A percentile compares a stretch with the other conserved stretches of the same genome.
Conservation (phyloP, 2,329 filamentous ascomycete genomes). For the Whalleya microplaca region DNA sequence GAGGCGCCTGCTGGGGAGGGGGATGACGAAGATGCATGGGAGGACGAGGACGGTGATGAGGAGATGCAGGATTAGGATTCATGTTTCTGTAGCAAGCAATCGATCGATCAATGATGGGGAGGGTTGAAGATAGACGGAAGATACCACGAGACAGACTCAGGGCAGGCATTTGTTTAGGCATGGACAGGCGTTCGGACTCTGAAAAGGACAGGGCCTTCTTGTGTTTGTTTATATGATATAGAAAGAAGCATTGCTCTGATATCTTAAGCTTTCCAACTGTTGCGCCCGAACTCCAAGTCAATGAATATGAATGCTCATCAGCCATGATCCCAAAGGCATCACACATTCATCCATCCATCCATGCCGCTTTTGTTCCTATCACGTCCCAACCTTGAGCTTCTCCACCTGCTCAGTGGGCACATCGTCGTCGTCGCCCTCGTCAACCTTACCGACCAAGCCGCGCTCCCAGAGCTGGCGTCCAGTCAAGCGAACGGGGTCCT, state of each 20-base stretch:
- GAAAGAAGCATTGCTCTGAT: conserved; percentile 8
- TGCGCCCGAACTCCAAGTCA: conserved; percentile 31
- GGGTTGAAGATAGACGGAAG: conserved; percentile 18
- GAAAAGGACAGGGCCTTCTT: conserved; percentile 23
- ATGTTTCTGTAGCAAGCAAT: conserved; percentile 3
- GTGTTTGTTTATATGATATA: conserved; percentile 7
- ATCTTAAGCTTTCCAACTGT: conserved; percentile 20
- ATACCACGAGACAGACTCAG: conserved; percentile 28
- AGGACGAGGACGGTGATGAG: conserved; percentile 55
- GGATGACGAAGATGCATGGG: conserved; percentile 55
- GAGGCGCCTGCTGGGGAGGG: conserved; percentile 60
- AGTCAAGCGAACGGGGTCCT: conserved; percentile 73
- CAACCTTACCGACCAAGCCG: conserved; percentile 69
- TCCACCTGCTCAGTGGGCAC: conserved; percentile 63
- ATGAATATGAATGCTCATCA: too few species aligned
- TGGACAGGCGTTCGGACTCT: conserved; percentile 31
- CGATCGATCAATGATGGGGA: conserved; percentile 6
- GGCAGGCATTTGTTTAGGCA: conserved; percentile 28
- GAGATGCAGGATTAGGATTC: conserved; percentile 57
- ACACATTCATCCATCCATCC: neutral
- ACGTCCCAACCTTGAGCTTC: conserved; percentile 72
- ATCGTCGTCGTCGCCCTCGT: conserved; percentile 67
- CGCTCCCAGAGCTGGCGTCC: conserved; percentile 80
- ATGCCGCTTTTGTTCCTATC: neutral
- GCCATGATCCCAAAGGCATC: conserved; percentile 1